Conservation (phyloP, 352 stramenopile genomes). For the Pythium rishiriense region DNA sequence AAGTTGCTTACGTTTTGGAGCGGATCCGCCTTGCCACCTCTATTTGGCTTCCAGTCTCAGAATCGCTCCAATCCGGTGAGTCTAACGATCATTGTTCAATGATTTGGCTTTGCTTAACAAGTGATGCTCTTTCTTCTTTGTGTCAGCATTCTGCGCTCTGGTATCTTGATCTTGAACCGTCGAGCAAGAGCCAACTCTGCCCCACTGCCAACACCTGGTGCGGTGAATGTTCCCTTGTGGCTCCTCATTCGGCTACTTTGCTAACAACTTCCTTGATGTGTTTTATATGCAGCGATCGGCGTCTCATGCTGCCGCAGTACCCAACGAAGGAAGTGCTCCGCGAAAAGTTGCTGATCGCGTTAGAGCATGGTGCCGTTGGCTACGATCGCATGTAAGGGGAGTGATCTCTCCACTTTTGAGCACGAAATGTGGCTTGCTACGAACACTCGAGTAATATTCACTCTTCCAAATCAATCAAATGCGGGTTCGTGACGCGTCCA, state of each 20-base stretch:
- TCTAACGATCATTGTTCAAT: neutral
- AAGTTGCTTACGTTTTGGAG: slow-evolving; percentile 82
- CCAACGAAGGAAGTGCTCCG: slow-evolving; percentile 46
- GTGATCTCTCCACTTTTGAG: neutral
- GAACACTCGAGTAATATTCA: no score
- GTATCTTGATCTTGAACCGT: slow-evolving; percentile 69
- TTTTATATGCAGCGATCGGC: slow-evolving; percentile 48
- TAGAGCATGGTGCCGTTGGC: slow-evolving; percentile 62
- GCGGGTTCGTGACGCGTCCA: slow-evolving; percentile 49
- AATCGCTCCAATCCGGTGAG: slow-evolving; percentile 58
- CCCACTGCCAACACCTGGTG: slow-evolving; percentile 82
- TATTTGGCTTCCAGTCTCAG: slow-evolving; percentile 71
- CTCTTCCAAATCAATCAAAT: slow-evolving; percentile 46
- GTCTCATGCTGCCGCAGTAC: slow-evolving; percentile 72
- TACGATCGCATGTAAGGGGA: slow-evolving; percentile 69
- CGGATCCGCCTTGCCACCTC: slow-evolving; percentile 57
- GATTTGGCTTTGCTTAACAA: neutral
- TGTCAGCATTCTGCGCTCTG: slow-evolving; percentile 57
- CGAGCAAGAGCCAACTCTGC: slow-evolving; percentile 45
- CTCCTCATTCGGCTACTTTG: no score
- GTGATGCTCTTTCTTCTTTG: neutral
- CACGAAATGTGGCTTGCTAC: no score
- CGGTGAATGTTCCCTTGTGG: slow-evolving; percentile 3
- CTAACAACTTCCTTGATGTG: no score
- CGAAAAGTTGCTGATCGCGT: slow-evolving; percentile 60